Conservation (phyloP, 305 asterid species). For the Euphrasia arctica region DNA sequence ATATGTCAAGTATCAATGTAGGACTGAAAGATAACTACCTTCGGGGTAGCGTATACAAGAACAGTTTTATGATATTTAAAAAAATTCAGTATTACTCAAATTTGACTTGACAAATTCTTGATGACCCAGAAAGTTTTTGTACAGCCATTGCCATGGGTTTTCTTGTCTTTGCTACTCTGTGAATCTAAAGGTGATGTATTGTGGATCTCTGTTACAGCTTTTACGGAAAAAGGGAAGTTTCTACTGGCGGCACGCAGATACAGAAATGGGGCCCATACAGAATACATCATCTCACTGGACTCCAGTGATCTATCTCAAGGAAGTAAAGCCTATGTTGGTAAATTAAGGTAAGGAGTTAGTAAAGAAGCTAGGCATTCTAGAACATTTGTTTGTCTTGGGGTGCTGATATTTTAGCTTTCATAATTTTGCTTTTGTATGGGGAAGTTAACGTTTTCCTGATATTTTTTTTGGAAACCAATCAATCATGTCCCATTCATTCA, state of each 20-base stretch:
- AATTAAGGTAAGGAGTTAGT: slow-evolving; percentile 48
- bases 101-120: not conserved
- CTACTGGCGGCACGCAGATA: slow-evolving; percentile 72
- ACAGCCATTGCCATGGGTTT: slow-evolving; percentile 1
- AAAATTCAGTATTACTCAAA: not conserved
- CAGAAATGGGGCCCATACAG: slow-evolving; percentile 65
- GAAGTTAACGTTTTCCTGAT: not conserved
- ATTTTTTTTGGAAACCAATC: not conserved
- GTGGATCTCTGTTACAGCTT: slow-evolving; percentile 43
- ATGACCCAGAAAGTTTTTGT: not conserved
- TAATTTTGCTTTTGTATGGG: not conserved
- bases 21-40: too few species aligned
- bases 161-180: slow-evolving; percentile 9
- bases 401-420: not conserved
- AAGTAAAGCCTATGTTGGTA: slow-evolving; percentile 76
- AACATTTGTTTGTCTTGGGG: not conserved
- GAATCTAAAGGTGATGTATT: slow-evolving; percentile 6
- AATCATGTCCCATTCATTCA: slow-evolving; percentile 25
- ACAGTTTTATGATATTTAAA: too few species aligned
- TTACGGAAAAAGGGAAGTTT: slow-evolving; percentile 69
- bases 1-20: not conserved
- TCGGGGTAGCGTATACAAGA: too few species aligned
- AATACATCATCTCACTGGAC: slow-evolving; percentile 68
- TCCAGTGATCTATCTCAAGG: slow-evolving; percentile 68
- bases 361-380: slow-evolving; percentile 4